Conservation (phyloP, 805 yeast genomes). For the Blastobotrys chiropterorum region DNA sequence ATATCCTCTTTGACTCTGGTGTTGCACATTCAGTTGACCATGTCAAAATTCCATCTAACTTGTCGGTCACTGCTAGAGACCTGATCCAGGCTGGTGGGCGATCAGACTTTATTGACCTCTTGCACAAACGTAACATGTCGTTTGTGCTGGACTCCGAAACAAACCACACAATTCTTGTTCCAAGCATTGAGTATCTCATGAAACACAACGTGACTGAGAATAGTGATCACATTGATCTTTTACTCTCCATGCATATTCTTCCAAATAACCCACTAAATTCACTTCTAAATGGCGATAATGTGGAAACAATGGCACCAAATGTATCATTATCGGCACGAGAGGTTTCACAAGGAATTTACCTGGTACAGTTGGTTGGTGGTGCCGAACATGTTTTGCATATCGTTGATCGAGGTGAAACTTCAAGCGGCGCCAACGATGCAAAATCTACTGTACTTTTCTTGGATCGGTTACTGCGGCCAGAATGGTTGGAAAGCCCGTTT, state of each 20-base stretch:
- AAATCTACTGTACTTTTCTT: constrained; percentile 28
- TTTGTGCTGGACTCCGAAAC: constrained; percentile 37
- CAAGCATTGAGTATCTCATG: constrained; percentile 52
- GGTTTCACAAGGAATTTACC: constrained; percentile 22
- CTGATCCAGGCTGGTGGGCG: constrained; percentile 52
- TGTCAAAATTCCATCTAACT: constrained; percentile 49
- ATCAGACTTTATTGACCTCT: constrained; percentile 39
- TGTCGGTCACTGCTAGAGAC: constrained; percentile 49
- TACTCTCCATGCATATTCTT: constrained; percentile 64
- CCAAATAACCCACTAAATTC: constrained; percentile 43
- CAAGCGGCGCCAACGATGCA: constrained; percentile 14
- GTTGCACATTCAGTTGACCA: constrained; percentile 66
- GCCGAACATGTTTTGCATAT: constrained; percentile 20
- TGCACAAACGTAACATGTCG: constrained; percentile 41
- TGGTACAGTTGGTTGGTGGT: constrained; percentile 22
- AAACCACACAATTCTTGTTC: constrained; percentile 63
- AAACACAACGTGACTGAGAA: constrained; percentile 44
- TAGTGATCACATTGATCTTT: constrained; percentile 41
- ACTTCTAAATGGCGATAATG: constrained; percentile 18
- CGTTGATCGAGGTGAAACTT: constrained; percentile 23
- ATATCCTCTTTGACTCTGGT: constrained; percentile 75
- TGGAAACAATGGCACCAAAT: constrained; percentile 21
- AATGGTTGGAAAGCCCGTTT: constrained; percentile 26
- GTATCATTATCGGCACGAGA: constrained; percentile 16
- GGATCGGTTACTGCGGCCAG: constrained; percentile 29